Evolutionary conservation across 306 rosid genomes (phyloP).

Genomic region (Delonix regia): DNA sequence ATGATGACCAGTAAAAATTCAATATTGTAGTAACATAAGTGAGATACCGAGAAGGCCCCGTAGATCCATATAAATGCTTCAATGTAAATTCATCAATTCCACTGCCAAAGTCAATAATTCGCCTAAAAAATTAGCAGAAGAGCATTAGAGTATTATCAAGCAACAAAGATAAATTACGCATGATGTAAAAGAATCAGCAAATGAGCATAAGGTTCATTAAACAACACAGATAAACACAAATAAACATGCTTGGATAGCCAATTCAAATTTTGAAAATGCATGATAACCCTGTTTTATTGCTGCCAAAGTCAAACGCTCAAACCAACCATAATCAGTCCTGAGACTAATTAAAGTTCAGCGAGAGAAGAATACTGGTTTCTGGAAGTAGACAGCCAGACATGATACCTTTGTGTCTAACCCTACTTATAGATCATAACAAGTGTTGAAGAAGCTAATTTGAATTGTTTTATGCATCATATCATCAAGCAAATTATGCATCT

Average conservation of each 20-base stretch:
- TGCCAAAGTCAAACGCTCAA: constrained; percentile 33
- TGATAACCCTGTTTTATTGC: constrained; percentile 23
- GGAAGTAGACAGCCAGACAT: constrained; percentile 19
- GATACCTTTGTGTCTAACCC: constrained; percentile 3
- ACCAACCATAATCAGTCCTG: constrained; percentile 20
- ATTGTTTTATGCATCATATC: constrained; percentile 10
- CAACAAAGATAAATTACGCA: constrained; percentile 18
- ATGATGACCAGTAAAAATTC: constrained; percentile 11
- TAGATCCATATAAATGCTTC: constrained; percentile 83
- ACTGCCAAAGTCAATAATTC: constrained; percentile 91
- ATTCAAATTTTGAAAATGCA: constrained; percentile 31
- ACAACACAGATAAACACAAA: not conserved
- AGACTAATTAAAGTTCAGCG: constrained; percentile 13
- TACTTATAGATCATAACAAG: not conserved
- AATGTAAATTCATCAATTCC: constrained; percentile 84
- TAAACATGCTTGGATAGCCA: not conserved
- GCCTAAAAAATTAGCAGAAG: constrained; percentile 44
- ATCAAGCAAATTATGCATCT: constrained; percentile 10
- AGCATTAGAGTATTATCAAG: constrained; percentile 19
- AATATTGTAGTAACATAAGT: constrained; percentile 22
- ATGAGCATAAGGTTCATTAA: constrained; percentile 29
- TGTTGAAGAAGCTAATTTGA: not conserved
- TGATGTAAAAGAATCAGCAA: constrained; percentile 36
- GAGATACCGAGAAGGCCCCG: constrained; percentile 87
- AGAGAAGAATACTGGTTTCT: not conserved